Evolutionary conservation across 306 rosid genomes (phyloP).

Genomic region (Alnus rubra): DNA sequence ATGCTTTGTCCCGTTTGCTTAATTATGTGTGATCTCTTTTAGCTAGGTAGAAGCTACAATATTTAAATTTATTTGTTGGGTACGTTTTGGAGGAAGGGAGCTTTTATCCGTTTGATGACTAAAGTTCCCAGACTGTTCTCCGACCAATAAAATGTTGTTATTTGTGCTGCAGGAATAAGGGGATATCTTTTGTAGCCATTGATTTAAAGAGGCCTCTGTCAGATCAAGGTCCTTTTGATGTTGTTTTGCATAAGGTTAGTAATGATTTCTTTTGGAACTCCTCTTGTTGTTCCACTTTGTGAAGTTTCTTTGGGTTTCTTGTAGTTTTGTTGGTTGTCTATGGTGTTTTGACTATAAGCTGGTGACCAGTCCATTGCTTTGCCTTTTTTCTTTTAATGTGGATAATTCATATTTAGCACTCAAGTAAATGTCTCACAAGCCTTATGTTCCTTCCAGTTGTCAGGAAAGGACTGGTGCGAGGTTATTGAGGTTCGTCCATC

Average conservation of each 20-base stretch:
- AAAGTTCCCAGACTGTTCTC: background rate
- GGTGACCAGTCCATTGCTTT: background rate
- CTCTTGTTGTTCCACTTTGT: background rate
- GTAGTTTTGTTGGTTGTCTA: background rate
- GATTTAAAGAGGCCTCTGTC: conserved; percentile 15
- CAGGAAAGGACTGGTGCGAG: conserved; percentile 7
- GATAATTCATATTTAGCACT: background rate
- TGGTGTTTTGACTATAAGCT: background rate
- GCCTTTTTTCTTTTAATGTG: background rate
- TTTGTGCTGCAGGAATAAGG: conserved; percentile 7
- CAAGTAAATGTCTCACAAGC: conserved; percentile 10
- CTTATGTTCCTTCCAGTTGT: conserved; percentile 10
- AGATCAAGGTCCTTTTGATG: conserved; percentile 11
- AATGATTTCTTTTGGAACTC: background rate
- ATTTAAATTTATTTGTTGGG: background rate
- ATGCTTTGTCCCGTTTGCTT: background rate
- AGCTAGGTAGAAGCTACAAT: background rate
- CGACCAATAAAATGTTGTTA: background rate
- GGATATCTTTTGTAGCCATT: background rate
- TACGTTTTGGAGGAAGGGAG: background rate
- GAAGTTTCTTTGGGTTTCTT: background rate
- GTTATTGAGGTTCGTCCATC: conserved; percentile 1
- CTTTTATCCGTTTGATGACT: background rate
- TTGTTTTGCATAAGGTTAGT: conserved; percentile 16
- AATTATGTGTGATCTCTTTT: background rate